Conservation (phyloP, 2,329 filamentous ascomycete genomes). For the Clonostachys byssicola region DNA sequence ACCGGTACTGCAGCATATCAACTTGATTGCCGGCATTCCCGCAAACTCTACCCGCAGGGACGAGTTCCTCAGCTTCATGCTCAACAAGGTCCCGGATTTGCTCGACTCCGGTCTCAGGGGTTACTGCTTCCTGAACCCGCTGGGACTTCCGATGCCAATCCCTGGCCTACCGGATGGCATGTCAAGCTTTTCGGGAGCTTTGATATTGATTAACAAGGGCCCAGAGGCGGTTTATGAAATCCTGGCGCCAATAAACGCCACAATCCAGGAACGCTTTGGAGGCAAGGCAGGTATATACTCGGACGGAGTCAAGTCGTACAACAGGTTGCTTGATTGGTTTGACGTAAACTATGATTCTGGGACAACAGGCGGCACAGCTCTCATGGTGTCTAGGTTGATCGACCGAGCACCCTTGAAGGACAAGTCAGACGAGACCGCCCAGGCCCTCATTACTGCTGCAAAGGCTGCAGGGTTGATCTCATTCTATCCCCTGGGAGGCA, state of each 20-base stretch:
- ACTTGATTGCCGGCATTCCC: constrained; percentile 12
- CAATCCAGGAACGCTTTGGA: constrained; percentile 25
- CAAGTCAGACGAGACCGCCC: constrained; percentile 23
- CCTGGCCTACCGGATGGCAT: constrained; percentile 20
- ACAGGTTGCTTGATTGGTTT: constrained; percentile 31
- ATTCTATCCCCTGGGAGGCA: constrained; percentile 35
- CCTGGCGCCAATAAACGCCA: neutral
- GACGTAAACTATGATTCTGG: constrained; percentile 24
- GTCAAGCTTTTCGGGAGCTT: constrained; percentile 18
- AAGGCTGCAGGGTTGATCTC: constrained; percentile 17
- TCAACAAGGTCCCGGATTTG: constrained; percentile 39
- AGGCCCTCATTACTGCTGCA: constrained; percentile 28
- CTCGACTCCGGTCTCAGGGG: constrained; percentile 46
- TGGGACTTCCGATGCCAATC: constrained; percentile 25
- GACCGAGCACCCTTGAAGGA: constrained; percentile 25
- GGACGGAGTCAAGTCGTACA: constrained; percentile 24
- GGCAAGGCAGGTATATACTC: constrained; percentile 15
- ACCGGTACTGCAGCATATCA: constrained; percentile 19
- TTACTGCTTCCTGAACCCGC: constrained; percentile 34
- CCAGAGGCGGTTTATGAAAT: neutral
- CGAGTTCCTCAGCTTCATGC: constrained; percentile 39
- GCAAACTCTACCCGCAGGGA: constrained; percentile 31
- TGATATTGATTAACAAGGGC: neutral
- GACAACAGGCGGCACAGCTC: constrained; percentile 24
- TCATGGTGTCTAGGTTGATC: constrained; percentile 39